Base-by-base conservation (phyloP, 805 yeast genomes). In the Spathaspora arborariae region DNA sequence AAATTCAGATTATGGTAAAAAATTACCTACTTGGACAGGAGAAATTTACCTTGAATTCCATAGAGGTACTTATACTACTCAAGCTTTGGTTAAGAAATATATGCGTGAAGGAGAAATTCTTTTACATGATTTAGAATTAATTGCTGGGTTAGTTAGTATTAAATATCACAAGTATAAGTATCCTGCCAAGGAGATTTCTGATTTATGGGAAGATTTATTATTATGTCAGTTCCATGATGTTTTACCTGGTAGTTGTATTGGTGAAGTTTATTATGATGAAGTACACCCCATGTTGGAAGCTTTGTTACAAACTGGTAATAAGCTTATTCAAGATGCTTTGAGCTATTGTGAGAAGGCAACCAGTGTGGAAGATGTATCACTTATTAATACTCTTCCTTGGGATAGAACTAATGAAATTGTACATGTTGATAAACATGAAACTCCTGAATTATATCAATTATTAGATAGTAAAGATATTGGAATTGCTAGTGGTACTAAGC, bases 221-320 rank as follows among this genome's bases (percentile, higher is more conserved):
- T 70, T 94, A 46, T 90, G 96, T 61, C 98, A 92, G 63, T 92
- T 92, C 71, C 99, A 92, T 64, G 99, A 92, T 69, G 97, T 92
- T n/a, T 74, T 94, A 44, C 99, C 99, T 2, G 99, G 99, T 2
- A 85, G 96, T 5, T 88, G 96, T 66, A 92, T 92, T 57, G 96
- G 89, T 51, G 81, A 88, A 82, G 97, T 94, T 11, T 92, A 72
- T 51, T 72, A 94, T 60, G 82, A 79, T 42, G 90, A 89, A 56
- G 97, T 92, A 8, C 79, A 82, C 59, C 91, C 92, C 26, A 82
- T 88, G 79, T 75, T 91, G 56, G 72, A 70, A 5, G 67, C 74
- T 13, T 85, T 84, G 20, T 68, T 85, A 48, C 66, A 71, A 16
- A 67, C 70, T 19, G 82, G 84, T 36, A 74, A 77, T 36, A 55